Conservation (phyloP, 2,329 filamentous ascomycete species). For the Pseudogymnoascus sp. region DNA sequence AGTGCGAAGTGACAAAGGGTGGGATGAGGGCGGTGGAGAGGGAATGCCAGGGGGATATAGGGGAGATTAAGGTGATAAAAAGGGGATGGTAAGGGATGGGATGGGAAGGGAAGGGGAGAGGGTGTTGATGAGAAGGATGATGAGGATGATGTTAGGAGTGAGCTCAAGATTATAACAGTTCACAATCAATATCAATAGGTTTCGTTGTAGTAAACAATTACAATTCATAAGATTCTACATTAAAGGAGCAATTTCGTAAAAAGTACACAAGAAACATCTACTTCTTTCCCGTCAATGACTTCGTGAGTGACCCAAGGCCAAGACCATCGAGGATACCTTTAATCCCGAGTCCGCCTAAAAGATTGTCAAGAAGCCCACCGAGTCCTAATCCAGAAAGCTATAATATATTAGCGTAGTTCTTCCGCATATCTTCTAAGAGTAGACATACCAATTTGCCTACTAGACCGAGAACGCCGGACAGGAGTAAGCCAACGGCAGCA, state of each 20-base stretch:
- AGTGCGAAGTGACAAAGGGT: no score
- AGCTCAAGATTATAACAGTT: not conserved
- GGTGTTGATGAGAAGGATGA: no score
- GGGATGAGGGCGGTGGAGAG: no score
- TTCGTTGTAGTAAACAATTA: not conserved
- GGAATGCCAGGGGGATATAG: no score
- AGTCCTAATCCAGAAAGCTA: conserved; percentile 59
- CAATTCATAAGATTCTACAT: not conserved
- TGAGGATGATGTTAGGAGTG: no score
- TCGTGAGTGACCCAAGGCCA: conserved; percentile 46
- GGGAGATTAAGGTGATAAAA: no score
- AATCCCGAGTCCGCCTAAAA: conserved; percentile 69
- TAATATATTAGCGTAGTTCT: not conserved
- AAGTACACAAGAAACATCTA: conserved; percentile 8
- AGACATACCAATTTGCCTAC: conserved; percentile 59
- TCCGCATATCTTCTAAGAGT: conserved; percentile 33
- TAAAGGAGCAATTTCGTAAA: not conserved
- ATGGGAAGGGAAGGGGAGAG: no score
- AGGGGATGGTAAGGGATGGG: no score
- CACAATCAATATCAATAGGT: not conserved
- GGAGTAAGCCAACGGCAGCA: conserved; percentile 73
- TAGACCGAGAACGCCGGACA: conserved; percentile 75
- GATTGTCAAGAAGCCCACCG: conserved; percentile 68
- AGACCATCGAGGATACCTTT: conserved; percentile 66
- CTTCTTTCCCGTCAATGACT: conserved; percentile 39